Evolutionary conservation across 2,329 filamentous ascomycete species (phyloP).

Genomic region (Cadophora luteo-olivacea): DNA sequence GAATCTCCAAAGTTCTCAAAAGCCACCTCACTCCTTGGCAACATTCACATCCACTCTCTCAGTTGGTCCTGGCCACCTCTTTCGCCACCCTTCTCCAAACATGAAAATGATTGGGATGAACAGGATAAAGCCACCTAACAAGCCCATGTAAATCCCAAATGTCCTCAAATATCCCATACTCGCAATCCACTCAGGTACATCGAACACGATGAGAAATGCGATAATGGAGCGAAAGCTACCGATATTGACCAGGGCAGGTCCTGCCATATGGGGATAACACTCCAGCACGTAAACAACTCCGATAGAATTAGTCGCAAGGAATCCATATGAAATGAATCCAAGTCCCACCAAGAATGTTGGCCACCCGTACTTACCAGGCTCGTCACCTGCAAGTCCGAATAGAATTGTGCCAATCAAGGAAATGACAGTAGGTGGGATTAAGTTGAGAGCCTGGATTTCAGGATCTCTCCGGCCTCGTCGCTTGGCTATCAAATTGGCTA

Average conservation of each 20-base stretch:
- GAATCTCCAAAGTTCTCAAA: too few relatives aligned
- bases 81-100: background rate
- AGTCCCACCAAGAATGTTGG: background rate
- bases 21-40: background rate
- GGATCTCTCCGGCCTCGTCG: background rate
- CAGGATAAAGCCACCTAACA: background rate
- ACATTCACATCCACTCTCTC: conserved; percentile 2
- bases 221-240: background rate
- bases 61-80: background rate
- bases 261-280: background rate
- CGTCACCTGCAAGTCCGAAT: background rate
- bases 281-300: background rate
- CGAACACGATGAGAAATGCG: background rate
- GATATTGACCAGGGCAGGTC: background rate
- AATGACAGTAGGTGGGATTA: background rate
- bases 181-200: background rate
- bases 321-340: background rate
- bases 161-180: conserved; percentile 1
- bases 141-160: background rate
- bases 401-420: background rate
- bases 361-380: background rate
- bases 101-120: background rate
- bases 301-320: background rate
- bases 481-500: background rate
- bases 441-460: background rate